Evolutionary conservation across 148 eudicot species (phyloP), one percentile per base, ranked within the genome.

Genomic region (Nepenthes mirabilis): DNA sequence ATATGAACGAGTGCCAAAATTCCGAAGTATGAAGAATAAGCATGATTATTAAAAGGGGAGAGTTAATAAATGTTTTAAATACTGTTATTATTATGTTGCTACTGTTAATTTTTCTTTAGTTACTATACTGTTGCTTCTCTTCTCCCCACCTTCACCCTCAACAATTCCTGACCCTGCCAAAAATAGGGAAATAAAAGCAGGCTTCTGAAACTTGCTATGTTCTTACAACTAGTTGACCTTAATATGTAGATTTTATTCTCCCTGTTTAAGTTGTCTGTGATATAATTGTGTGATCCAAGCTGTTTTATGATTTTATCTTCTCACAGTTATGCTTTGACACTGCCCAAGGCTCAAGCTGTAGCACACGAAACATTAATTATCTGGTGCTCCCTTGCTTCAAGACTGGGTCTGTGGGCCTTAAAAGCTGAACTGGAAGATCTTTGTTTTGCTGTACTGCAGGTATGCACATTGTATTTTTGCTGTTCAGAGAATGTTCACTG

Each of bases 301-400:
- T 54, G 49, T 40, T 36, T 23, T 47, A 37, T 63, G 36, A 40
- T 14, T 23, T 34, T 63, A 34, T 36, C 14, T 13, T n/a, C 67
- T 68, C 66, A 60, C 78, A 91, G 97, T 59, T 87, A 91, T 76
- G 97, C 97, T 70, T 73, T 91, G 68, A 95, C 91, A 64, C 65
- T 80, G 49, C 70, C 83, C 55, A 91, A 91, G 77, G 95, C 97
- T 73, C 79, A 76, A 77, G 90, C 97, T 74, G 90, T 91, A 61
- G 95, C 97, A 55, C 73, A 83, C 71, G 97, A 91, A 72, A 87
- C 97, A 60, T 68, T 91, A 74, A 86, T 79, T 74, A 81, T 91
- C 64, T 91, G 97, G 97, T 91, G 97, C 70, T 91, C 97, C 43
- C 95, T 91, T 71, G 95, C 97, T 75, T 91, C 95, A 12, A 79